phyloP scores from a whole-genome alignment of 2,329 filamentous ascomycete species.

The Ophiostoma quercus region DNA sequence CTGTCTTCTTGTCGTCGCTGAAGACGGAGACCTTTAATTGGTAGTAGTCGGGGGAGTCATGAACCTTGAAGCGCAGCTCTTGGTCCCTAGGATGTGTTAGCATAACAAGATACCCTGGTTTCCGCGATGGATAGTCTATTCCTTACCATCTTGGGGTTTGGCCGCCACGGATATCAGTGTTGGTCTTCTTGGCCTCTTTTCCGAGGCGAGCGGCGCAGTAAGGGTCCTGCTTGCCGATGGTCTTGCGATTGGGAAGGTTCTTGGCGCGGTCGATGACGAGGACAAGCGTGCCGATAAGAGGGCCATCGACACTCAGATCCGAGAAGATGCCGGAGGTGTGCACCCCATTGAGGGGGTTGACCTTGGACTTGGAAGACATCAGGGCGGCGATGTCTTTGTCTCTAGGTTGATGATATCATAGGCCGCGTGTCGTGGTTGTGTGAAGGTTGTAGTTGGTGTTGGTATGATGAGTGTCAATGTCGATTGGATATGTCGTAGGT shows the following conservation, averaged over 20 bases:
- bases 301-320: constrained; percentile 89
- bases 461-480: not conserved
- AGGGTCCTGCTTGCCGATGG: constrained; percentile 96
- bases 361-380: constrained; percentile 52
- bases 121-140: too few relatives aligned
- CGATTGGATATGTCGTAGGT: not conserved
- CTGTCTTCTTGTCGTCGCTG: constrained; percentile 97
- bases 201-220: constrained; percentile 91
- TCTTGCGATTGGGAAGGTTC: constrained; percentile 93
- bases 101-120: too few relatives aligned
- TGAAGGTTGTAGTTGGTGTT: not conserved
- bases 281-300: constrained; percentile 87
- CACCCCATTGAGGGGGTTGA: constrained; percentile 54
- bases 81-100: constrained; percentile 69
- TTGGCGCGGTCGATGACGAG: constrained; percentile 90
- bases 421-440: not conserved
- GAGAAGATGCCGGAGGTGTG: constrained; percentile 92
- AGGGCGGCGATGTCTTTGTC: not conserved
- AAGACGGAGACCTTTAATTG: constrained; percentile 94
- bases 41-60: constrained; percentile 94
- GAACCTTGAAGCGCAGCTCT: constrained; percentile 90
- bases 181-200: constrained; percentile 96
- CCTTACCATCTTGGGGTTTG: constrained; percentile 92
- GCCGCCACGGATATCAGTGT: constrained; percentile 86
- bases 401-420: not conserved